A percentile compares a stretch with the other conserved stretches of the same genome.
Conservation (phyloP, 2,329 filamentous ascomycete genomes). For the Periconia sp. region DNA sequence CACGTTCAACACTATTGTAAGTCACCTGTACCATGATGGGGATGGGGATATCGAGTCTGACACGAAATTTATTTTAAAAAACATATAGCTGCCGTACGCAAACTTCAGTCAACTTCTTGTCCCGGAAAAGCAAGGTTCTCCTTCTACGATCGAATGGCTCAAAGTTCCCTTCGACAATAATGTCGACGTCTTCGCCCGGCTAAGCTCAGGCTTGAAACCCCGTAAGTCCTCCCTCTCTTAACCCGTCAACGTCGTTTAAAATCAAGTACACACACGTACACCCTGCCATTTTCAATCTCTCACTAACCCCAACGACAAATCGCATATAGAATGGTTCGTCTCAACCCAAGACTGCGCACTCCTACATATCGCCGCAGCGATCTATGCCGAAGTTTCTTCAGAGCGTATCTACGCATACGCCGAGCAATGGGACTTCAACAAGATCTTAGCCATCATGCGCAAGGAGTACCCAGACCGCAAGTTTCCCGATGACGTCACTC, state of each 20-base stretch:
- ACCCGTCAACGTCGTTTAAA: no score
- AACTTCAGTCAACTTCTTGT: slow-evolving; percentile 42
- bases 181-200: slow-evolving; percentile 45
- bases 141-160: slow-evolving; percentile 30
- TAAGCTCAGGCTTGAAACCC: slow-evolving; percentile 43
- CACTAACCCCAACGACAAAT: background rate
- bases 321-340: slow-evolving; percentile 24
- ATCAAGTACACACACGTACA: no score
- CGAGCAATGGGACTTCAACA: slow-evolving; percentile 50
- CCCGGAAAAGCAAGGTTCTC: slow-evolving; percentile 36
- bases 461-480: slow-evolving; percentile 43
- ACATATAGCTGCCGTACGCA: slow-evolving; percentile 33
- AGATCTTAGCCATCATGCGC: slow-evolving; percentile 44
- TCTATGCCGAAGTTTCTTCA: slow-evolving; percentile 48
- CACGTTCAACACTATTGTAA: slow-evolving; percentile 44
- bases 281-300: background rate
- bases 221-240: slow-evolving; percentile 9
- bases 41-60: no score
- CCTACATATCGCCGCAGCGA: slow-evolving; percentile 56
- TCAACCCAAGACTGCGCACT: slow-evolving; percentile 41
- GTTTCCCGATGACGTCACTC: slow-evolving; percentile 30
- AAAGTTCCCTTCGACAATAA: slow-evolving; percentile 21
- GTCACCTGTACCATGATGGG: slow-evolving; percentile 1
- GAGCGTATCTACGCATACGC: slow-evolving; percentile 60
- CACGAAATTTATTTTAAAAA: no score